phyloP scores from a whole-genome alignment of 148 eudicot genomes.

The Vaccinium corymbosum region DNA sequence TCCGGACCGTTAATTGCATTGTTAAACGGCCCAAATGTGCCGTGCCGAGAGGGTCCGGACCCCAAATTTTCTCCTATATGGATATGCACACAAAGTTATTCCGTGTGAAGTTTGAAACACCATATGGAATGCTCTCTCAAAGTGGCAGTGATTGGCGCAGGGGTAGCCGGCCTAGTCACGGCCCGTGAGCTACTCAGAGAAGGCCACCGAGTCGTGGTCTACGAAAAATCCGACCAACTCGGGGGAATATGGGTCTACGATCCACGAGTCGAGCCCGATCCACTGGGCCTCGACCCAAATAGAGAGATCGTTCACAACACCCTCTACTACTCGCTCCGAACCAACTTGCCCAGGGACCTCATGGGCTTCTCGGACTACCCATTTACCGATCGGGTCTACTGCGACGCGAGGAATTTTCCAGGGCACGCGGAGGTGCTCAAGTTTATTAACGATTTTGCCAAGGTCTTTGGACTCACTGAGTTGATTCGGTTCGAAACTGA shows the following conservation, averaged over 20 bases:
- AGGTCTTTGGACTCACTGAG: slow-evolving; percentile 21
- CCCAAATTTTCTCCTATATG: no score
- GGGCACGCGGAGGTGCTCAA: slow-evolving; percentile 38
- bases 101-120: background rate
- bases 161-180: slow-evolving; percentile 24
- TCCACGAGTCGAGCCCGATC: slow-evolving; percentile 35
- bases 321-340: slow-evolving; percentile 31
- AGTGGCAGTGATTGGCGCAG: slow-evolving; percentile 50
- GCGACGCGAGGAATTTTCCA: slow-evolving; percentile 32
- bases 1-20: no score
- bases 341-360: slow-evolving; percentile 32
- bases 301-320: slow-evolving; percentile 30
- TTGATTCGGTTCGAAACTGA: slow-evolving; percentile 30
- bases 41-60: no score
- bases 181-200: slow-evolving; percentile 37
- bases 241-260: slow-evolving; percentile 45
- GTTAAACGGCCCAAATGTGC: no score
- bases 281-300: slow-evolving; percentile 26
- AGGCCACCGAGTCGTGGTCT: slow-evolving; percentile 33
- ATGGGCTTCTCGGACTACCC: slow-evolving; percentile 43
- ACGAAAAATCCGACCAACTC: slow-evolving; percentile 25
- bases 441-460: slow-evolving; percentile 29
- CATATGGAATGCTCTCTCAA: slow-evolving; percentile 26
- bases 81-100: no score
- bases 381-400: slow-evolving; percentile 16